These are phyloP conservation scores for Lichenothelia convexa DNA, from an alignment of 495 filamentous ascomycete genomes.

Conservation along the genomic window DNA sequence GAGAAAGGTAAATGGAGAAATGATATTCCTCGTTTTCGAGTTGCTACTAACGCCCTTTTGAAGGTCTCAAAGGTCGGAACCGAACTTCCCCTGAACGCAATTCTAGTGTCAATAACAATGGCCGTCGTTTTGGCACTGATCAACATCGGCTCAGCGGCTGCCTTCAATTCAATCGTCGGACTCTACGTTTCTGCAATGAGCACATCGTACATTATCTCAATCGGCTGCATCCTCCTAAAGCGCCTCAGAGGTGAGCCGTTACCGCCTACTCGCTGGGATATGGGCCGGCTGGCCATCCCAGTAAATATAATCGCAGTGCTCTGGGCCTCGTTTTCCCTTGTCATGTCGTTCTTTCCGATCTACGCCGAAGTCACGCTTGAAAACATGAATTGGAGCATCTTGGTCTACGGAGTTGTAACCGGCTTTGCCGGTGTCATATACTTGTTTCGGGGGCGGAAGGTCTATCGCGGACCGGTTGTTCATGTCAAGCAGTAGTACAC, in stretches of 20 bases:
- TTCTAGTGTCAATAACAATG: slow-evolving; percentile 21
- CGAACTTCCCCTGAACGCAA: slow-evolving; percentile 21
- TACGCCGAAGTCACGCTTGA: background rate
- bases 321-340: slow-evolving; percentile 13
- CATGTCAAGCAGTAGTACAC: background rate
- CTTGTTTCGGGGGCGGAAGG: background rate
- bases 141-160: slow-evolving; percentile 29
- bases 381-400: background rate
- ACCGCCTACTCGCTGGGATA: slow-evolving; percentile 15
- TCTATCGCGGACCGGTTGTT: background rate
- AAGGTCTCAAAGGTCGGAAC: background rate
- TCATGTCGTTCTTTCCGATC: slow-evolving; percentile 20
- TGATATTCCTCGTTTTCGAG: slow-evolving; percentile 10
- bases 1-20: background rate
- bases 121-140: slow-evolving; percentile 27
- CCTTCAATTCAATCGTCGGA: slow-evolving; percentile 30
- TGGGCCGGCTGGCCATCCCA: slow-evolving; percentile 15
- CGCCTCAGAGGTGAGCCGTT: slow-evolving; percentile 15
- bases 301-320: slow-evolving; percentile 20
- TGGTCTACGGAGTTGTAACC: background rate
- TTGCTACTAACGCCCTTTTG: slow-evolving; percentile 7
- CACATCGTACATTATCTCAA: slow-evolving; percentile 26
- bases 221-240: slow-evolving; percentile 17
- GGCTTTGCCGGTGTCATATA: background rate
- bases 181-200: slow-evolving; percentile 26